Percentiles rank a stretch among this genome's conserved stretches.
phyloP scores from a whole-genome alignment of 164 flowering plant species.

The Vitis cinerea region DNA sequence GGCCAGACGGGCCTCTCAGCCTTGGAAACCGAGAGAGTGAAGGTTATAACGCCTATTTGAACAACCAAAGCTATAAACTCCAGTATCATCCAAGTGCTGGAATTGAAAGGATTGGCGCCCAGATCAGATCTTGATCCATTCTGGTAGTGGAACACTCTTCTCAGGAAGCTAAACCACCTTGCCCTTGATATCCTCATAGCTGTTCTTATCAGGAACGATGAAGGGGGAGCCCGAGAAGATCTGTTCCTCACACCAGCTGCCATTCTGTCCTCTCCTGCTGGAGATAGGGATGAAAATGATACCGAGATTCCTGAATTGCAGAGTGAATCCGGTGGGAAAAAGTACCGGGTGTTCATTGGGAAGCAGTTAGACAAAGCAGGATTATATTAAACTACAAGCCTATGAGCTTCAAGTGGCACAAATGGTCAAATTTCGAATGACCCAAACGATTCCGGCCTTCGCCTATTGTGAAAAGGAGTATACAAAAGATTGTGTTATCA shows the following conservation, averaged over 20 bases:
- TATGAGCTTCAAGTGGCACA: neutral
- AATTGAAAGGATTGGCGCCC: conserved; percentile 85
- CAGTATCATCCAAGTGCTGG: conserved; percentile 68
- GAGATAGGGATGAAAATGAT: conserved; percentile 31
- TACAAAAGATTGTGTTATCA: neutral
- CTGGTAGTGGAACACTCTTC: conserved; percentile 91
- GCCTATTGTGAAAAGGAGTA: neutral
- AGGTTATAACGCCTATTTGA: conserved; percentile 52
- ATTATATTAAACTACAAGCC: neutral
- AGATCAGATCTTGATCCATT: conserved; percentile 82
- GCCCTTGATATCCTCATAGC: conserved; percentile 86
- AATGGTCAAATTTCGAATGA: too few species aligned
- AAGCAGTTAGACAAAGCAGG: neutral
- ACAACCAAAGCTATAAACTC: conserved; percentile 63
- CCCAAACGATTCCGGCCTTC: neutral
- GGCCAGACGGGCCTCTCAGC: conserved; percentile 88
- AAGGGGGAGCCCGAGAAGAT: conserved; percentile 26
- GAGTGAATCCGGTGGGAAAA: conserved; percentile 37
- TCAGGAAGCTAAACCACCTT: conserved; percentile 79
- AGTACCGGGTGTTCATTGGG: conserved; percentile 52
- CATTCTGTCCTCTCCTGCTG: conserved; percentile 23
- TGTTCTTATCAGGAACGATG: conserved; percentile 54
- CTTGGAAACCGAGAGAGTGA: conserved; percentile 52
- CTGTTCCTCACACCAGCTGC: conserved; percentile 23
- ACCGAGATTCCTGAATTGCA: conserved; percentile 29